Percentiles rank a stretch among this genome's conserved stretches.
These are phyloP conservation scores for Passiflora organensis DNA, from an alignment of 345 rosid genomes.

Conservation along the genomic window DNA sequence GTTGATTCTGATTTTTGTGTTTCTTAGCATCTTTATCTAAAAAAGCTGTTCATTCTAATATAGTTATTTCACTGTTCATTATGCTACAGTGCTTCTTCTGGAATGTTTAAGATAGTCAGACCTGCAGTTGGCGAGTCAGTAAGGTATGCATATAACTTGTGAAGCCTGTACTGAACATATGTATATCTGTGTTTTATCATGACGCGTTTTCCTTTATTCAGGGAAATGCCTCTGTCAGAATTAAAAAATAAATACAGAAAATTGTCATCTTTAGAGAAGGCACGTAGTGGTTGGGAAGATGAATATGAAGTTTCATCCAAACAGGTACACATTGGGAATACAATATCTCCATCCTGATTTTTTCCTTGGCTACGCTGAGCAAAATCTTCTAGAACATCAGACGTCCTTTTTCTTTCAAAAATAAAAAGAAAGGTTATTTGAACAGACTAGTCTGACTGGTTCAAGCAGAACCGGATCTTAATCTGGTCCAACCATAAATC, in stretches of 20 bases:
- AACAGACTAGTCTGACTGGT: no score
- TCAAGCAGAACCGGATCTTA: no score
- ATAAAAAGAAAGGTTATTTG: no score
- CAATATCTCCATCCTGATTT: no score
- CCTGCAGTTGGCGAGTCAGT: conserved; percentile 94
- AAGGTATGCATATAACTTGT: conserved; percentile 42
- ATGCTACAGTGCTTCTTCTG: conserved; percentile 61
- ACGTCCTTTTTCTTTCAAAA: no score
- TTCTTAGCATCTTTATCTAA: no score
- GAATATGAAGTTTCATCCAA: conserved; percentile 90
- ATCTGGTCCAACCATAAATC: no score
- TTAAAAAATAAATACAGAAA: conserved; percentile 79
- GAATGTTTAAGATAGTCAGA: conserved; percentile 77
- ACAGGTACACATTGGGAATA: conserved; percentile 46
- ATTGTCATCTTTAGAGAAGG: conserved; percentile 65
- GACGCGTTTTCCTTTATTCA: conserved; percentile 20
- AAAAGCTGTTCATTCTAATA: neutral
- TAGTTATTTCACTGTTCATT: neutral
- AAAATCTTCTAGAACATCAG: no score
- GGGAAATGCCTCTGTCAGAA: conserved; percentile 85
- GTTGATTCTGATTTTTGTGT: neutral
- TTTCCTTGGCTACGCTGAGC: no score
- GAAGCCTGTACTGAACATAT: conserved; percentile 8
- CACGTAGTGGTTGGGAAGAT: conserved; percentile 85
- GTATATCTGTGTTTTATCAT: conserved; percentile 6